Percentiles rank a stretch among this genome's conserved stretches.
Conservation (phyloP, 768 basidiomycete genomes). For the Pleurotus ostreatus region DNA sequence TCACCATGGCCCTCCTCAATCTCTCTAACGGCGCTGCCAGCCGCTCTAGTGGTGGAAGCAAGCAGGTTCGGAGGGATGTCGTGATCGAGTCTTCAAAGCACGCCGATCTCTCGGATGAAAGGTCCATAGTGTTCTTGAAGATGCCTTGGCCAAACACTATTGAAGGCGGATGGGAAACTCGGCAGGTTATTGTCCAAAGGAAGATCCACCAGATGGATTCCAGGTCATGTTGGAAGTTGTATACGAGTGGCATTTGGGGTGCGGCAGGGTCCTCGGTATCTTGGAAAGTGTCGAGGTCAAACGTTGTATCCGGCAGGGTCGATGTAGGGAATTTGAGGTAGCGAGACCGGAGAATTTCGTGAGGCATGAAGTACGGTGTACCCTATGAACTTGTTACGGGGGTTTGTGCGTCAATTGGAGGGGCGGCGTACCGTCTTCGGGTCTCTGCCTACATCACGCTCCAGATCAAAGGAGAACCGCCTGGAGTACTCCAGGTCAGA, state of each 20-base stretch:
- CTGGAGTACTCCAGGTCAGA: background rate
- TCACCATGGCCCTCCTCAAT: no score
- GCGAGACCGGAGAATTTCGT: background rate
- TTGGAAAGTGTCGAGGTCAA: background rate
- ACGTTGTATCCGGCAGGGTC: background rate
- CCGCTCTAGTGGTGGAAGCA: no score
- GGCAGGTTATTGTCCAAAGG: background rate
- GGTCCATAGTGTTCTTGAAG: no score
- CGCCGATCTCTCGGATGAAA: no score
- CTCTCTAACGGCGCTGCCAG: no score
- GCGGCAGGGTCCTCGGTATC: background rate
- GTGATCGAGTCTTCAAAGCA: no score
- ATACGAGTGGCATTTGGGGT: background rate
- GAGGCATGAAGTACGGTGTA: constrained; percentile 1
- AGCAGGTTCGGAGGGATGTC: no score
- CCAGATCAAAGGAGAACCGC: background rate
- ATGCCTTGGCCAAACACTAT: no score
- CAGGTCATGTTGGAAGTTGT: constrained; percentile 4
- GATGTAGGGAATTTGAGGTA: background rate
- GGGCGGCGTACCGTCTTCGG: background rate
- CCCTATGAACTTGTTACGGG: background rate
- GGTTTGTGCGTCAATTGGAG: background rate
- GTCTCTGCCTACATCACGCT: background rate
- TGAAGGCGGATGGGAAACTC: no score
- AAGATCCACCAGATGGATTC: constrained; percentile 4